A percentile compares a stretch with the other conserved stretches of the same genome.
These are phyloP conservation scores for Medicago ruthenica DNA, from an alignment of 306 rosid species.

Conservation along the genomic window DNA sequence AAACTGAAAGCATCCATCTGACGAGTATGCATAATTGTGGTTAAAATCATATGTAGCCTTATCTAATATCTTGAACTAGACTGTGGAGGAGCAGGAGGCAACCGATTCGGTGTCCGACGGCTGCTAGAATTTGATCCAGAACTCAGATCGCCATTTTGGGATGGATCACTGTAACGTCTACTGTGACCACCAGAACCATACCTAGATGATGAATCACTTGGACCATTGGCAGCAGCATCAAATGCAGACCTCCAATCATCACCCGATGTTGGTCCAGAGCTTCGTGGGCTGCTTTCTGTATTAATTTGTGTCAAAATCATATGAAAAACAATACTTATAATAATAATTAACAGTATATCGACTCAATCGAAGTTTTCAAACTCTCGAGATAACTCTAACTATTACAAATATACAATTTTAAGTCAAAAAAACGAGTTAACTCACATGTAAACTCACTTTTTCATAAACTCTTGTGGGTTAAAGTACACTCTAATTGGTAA, in stretches of 20 bases:
- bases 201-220: slow-evolving; percentile 50
- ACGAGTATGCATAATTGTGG: slow-evolving; percentile 37
- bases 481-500: no score
- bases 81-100: slow-evolving; percentile 64
- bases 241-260: slow-evolving; percentile 70
- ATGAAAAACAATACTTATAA: background rate
- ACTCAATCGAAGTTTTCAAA: background rate
- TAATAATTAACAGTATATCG: slow-evolving; percentile 8
- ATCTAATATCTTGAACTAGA: slow-evolving; percentile 57
- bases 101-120: slow-evolving; percentile 59
- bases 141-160: slow-evolving; percentile 57
- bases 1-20: slow-evolving; percentile 39
- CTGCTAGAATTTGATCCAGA: slow-evolving; percentile 56
- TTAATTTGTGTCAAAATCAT: slow-evolving; percentile 22
- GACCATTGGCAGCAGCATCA: slow-evolving; percentile 66
- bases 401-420: no score
- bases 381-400: background rate
- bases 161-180: slow-evolving; percentile 61
- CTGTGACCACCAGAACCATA: slow-evolving; percentile 62
- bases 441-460: background rate
- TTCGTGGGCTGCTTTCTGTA: slow-evolving; percentile 59
- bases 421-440: background rate
- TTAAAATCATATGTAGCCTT: slow-evolving; percentile 32
- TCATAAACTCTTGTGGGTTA: background rate
- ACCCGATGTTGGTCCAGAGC: slow-evolving; percentile 46